Base-by-base conservation (phyloP, 257 asterid genomes). In the Rehmannia glutinosa region DNA sequence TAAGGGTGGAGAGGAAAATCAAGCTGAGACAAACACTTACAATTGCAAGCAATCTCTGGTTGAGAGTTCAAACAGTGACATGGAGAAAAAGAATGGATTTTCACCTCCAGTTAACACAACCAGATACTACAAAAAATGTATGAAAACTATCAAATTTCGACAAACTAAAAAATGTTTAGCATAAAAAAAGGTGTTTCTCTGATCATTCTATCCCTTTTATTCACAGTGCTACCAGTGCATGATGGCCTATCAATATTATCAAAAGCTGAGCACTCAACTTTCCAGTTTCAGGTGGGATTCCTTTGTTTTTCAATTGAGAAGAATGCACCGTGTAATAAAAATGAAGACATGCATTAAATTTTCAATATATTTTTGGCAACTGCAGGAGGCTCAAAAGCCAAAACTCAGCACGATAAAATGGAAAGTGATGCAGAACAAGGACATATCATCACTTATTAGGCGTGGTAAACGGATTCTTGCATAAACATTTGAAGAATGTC, bases 231-330 rank as follows among this genome's bases (percentile, higher is more conserved):
- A 5, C 87, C 84, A 1, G 83, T 73, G 30, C 73, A 62, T 0
- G 83, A 82, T 62, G 74, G 75, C 47, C 78, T 64, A 30, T 39
- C 83, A 19, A 25, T 56, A 30, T 38, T 68, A 60, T 83, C 90
- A 23, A 81, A 69, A 68, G 36, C 78, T 33, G 79, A 69, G 78
- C 57, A 58, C 25, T 66, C 78, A 17, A 71, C 11, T 62, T 86
- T 86, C 61, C 81, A 79, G 43, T 86, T 88, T 68, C 79, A 84
- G 89, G 94, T 88, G 42, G 12, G 30, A 64, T 32, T n/a, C 15
- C 0, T 12, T 6, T 24, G 0, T 42, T 30, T 8, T n/a, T 27
- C 39, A 28, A 10, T 17, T 38, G 21, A 32, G 27, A 32, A 30
- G 19, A 30, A 42, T n/a, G 15, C 10, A 5, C 1, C 17, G 19